Base-by-base conservation (phyloP, 768 basidiomycete species). In the Naematelia aurantialba region DNA sequence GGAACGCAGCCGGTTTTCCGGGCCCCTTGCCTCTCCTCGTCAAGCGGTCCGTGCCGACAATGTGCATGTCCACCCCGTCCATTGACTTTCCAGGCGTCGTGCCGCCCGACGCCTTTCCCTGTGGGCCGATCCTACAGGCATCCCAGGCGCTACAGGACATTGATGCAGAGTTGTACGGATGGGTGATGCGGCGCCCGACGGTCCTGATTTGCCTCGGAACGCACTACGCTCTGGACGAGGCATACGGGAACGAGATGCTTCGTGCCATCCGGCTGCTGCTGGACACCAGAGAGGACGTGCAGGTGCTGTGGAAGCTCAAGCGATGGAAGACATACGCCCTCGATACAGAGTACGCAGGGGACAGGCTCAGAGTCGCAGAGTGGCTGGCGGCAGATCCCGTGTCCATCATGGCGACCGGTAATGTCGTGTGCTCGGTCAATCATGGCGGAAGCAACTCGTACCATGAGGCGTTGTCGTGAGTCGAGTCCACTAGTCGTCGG, bases 401-500 rank as follows among this genome's bases (percentile, higher is more conserved):
- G 24, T 27, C 56, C 39, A 52, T 70, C 2, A 34, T 70, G n/a
- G 50, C 25, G 22, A 62, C 47, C 5, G 67, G 67, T 8, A 59
- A 65, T 24, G 48, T 68, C 5, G 39, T 26, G 19, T 52, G 45
- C 55, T 44, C 51, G 13, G 50, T 65, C 22, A 61, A 59, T 52
- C 63, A 65, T 48, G 63, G 60, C 14, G 63, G 63, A 0, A 65
- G 63, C 47, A 65, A 65, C 29, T 61, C 60, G 12, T 65, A 61
- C 25, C 63, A 65, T 47, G 63, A 65, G 50, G 63, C 56, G 12
- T 26, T 65, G 3, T 50, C 44, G 62, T 64, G 55, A 60, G 62
- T 63, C 19, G n/a, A n/a, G n/a, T n/a, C n/a, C n/a, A n/a, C n/a
- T n/a, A n/a, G n/a, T 5, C 24, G 12, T 21, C 8, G 31, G 5